phyloP scores from a whole-genome alignment of 2,329 filamentous ascomycete species.

The Microsporum canis region DNA sequence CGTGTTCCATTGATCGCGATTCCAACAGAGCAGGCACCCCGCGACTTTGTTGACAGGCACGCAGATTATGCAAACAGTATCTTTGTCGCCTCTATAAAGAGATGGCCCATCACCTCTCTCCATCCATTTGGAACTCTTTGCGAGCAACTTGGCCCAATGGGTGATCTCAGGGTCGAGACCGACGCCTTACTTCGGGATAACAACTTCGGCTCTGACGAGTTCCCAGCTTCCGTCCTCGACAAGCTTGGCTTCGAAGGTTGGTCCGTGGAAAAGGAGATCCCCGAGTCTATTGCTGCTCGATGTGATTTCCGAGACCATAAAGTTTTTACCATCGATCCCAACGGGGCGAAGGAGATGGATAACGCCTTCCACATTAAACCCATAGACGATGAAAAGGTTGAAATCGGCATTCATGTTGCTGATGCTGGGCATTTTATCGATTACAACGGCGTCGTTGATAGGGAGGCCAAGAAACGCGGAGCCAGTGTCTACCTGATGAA shows the following conservation, averaged over 20 bases:
- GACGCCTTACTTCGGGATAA: slow-evolving; percentile 95
- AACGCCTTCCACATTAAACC: slow-evolving; percentile 88
- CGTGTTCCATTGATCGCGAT: slow-evolving; percentile 96
- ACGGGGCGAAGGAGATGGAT: slow-evolving; percentile 76
- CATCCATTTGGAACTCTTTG: slow-evolving; percentile 97
- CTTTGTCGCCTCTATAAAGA: slow-evolving; percentile 97
- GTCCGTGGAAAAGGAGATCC: slow-evolving; percentile 74
- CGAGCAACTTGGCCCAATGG: slow-evolving; percentile 94
- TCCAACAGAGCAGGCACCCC: slow-evolving; percentile 91
- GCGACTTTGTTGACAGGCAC: slow-evolving; percentile 97
- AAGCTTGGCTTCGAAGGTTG: slow-evolving; percentile 88
- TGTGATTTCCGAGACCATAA: slow-evolving; percentile 84
- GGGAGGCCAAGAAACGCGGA: slow-evolving; percentile 94
- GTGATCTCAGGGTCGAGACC: slow-evolving; percentile 92
- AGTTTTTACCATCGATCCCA: slow-evolving; percentile 85
- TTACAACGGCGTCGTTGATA: slow-evolving; percentile 84
- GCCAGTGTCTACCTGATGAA: slow-evolving; percentile 93
- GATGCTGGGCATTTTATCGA: slow-evolving; percentile 97
- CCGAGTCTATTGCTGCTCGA: slow-evolving; percentile 58
- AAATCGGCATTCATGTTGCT: slow-evolving; percentile 89
- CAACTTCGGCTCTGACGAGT: slow-evolving; percentile 96
- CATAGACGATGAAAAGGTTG: slow-evolving; percentile 70
- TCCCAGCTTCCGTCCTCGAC: slow-evolving; percentile 88
- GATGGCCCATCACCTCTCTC: slow-evolving; percentile 98
- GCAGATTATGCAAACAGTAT: slow-evolving; percentile 96